These are phyloP conservation scores for Rhypophila decipiens DNA, from an alignment of 495 filamentous ascomycete species.

Conservation along the genomic window DNA sequence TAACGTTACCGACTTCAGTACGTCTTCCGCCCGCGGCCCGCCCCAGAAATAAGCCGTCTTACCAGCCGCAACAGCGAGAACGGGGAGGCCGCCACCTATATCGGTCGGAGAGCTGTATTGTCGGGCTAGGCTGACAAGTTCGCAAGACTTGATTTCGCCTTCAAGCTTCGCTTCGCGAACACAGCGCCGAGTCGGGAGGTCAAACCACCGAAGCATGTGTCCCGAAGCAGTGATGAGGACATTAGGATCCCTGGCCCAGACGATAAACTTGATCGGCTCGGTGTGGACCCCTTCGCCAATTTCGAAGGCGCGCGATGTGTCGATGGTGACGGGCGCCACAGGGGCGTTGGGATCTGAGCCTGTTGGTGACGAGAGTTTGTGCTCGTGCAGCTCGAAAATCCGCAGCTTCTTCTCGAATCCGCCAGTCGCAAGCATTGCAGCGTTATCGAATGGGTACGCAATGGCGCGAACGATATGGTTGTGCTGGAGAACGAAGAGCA, in stretches of 20 bases:
- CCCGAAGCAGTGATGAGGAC: constrained; percentile 86
- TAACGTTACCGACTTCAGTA: constrained; percentile 72
- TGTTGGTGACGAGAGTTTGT: constrained; percentile 22
- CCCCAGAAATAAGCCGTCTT: constrained; percentile 92
- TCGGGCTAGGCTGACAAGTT: constrained; percentile 58
- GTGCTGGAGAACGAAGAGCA: constrained; percentile 80
- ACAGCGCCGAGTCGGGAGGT: constrained; percentile 66
- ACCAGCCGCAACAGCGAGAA: constrained; percentile 67
- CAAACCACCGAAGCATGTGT: constrained; percentile 90
- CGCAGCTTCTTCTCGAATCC: constrained; percentile 95
- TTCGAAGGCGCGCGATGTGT: constrained; percentile 61
- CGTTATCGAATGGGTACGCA: constrained; percentile 76
- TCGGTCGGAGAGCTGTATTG: constrained; percentile 34
- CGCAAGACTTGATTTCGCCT: constrained; percentile 83
- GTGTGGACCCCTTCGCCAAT: constrained; percentile 77
- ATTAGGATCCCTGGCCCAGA: constrained; percentile 85
- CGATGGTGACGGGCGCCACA: constrained; percentile 31
- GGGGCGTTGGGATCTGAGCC: constrained; percentile 7
- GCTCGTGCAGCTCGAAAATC: constrained; percentile 75
- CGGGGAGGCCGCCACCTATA: constrained; percentile 47
- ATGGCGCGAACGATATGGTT: constrained; percentile 91
- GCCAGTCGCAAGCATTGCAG: constrained; percentile 77
- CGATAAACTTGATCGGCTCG: constrained; percentile 86
- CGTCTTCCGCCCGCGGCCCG: constrained; percentile 56
- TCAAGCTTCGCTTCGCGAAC: constrained; percentile 68